Base-by-base conservation (phyloP, 805 yeast species). In the Yarrowia sp. region DNA sequence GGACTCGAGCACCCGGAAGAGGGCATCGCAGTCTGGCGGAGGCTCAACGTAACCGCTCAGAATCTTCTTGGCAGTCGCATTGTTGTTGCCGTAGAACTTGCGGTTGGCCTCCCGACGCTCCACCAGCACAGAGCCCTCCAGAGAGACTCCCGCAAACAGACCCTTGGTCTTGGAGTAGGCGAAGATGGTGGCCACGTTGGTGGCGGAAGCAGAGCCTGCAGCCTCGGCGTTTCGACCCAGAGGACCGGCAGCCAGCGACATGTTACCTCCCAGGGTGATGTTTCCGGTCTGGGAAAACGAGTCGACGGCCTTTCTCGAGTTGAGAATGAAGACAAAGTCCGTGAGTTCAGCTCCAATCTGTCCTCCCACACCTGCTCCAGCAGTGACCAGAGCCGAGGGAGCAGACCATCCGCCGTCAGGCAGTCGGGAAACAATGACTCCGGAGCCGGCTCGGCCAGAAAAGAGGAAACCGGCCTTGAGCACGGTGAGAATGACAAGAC, bases 301-400 rank as follows among this genome's bases (percentile, higher is more conserved):
- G 71, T 90, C 91, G 58, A 94, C 99, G 2, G 99, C 98, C 1
- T 92, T 86, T 65, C 86, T 83, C 14, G 90, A 86, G 80, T 95
- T 94, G 72, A 94, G 84, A 70, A 95, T 93, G 77, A 94, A 94
- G 38, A 94, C 97, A 76, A 94, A 94, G 81, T 94, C 98, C 1
- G 99, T 94, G 75, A 94, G 82, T 77, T 94, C 99, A 9, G 97
- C 93, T 50, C 99, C 99, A 72, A 95, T 86, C 81, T 92, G 96
- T 53, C 99, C 99, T 70, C 99, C 99, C 8, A 95, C 98, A 75
- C 99, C 98, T 4, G 98, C 98, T 74, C 98, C 99, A 3, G 97
- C 98, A 26, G 98, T 91, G 67, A 87, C 89, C 72, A 95, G 89
- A 10, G 98, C 99, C 2, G 97, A 89, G 0, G 99, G 99, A 2